Conservation (phyloP, 352 stramenopile genomes). For the Peronospora farinosa region DNA sequence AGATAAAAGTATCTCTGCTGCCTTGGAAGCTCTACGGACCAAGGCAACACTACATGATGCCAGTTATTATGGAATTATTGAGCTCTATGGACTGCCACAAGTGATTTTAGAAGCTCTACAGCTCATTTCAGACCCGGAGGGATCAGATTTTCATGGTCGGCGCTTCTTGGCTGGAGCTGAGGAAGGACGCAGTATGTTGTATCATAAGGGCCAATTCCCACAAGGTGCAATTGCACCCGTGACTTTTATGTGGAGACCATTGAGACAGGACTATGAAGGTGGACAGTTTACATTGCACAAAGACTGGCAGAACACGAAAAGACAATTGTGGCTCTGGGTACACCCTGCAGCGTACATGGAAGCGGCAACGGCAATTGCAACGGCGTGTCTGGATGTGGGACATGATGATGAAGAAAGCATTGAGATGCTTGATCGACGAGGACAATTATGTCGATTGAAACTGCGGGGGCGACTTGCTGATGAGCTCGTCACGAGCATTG, state of each 20-base stretch:
- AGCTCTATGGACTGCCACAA: conserved; percentile 53
- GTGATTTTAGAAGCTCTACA: conserved; percentile 55
- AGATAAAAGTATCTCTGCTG: conserved; percentile 62
- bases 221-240: conserved; percentile 58
- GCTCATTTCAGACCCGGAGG: conserved; percentile 55
- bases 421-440: conserved; percentile 62
- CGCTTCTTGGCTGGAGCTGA: conserved; percentile 43
- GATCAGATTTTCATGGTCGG: conserved; percentile 56
- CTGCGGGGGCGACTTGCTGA: conserved; percentile 49
- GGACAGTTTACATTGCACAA: conserved; percentile 32
- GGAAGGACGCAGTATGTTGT: conserved; percentile 50
- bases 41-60: conserved; percentile 51
- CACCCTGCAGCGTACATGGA: conserved; percentile 73
- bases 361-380: conserved; percentile 48
- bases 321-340: conserved; percentile 77
- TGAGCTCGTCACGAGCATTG: conserved; percentile 29
- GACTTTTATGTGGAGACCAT: conserved; percentile 68
- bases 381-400: conserved; percentile 44
- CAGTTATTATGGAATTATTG: conserved; percentile 62
- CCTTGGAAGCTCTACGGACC: conserved; percentile 47
- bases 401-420: conserved; percentile 39
- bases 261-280: conserved; percentile 25
- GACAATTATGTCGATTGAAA: conserved; percentile 56
- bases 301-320: conserved; percentile 41
- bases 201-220: conserved; percentile 51